Evolutionary conservation across 768 basidiomycete species (phyloP).

Genomic region (Mycena maculata): DNA sequence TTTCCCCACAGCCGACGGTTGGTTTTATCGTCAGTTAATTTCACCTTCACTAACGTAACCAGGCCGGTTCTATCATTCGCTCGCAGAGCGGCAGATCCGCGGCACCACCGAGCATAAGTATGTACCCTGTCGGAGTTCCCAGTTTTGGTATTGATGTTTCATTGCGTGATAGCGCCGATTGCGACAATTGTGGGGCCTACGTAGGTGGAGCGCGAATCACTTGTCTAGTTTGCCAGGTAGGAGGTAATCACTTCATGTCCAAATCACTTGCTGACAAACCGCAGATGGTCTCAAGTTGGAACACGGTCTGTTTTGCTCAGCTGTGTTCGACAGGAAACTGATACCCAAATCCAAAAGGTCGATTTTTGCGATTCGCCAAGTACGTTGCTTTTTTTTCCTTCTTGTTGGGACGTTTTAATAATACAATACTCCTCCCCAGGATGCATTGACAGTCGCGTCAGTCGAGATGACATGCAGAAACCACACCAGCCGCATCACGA

Average conservation of each 20-base stretch:
- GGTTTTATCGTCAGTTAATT: conserved; percentile 39
- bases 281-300: conserved; percentile 24
- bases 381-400: too few relatives aligned
- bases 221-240: conserved; percentile 45
- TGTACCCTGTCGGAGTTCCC: not conserved
- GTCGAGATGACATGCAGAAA: conserved; percentile 30
- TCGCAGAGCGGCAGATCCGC: conserved; percentile 31
- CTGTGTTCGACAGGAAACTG: too few relatives aligned
- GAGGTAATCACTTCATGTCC: not conserved
- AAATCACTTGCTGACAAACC: not conserved
- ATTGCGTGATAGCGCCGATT: conserved; percentile 25
- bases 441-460: conserved; percentile 36
- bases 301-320: conserved; percentile 20
- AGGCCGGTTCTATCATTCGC: too few relatives aligned
- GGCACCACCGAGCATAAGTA: conserved; percentile 37
- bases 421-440: too few relatives aligned
- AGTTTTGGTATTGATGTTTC: not conserved
- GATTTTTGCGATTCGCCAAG: conserved; percentile 49
- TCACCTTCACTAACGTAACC: too few relatives aligned
- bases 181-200: conserved; percentile 40
- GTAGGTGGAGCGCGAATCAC: conserved; percentile 44
- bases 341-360: too few relatives aligned
- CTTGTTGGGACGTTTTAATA: too few relatives aligned
- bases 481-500: conserved; percentile 45
- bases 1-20: conserved; percentile 39